Percentiles rank a stretch among this genome's conserved stretches.
These are phyloP conservation scores for Mycena filopes DNA, from an alignment of 768 basidiomycete genomes.

Conservation along the genomic window DNA sequence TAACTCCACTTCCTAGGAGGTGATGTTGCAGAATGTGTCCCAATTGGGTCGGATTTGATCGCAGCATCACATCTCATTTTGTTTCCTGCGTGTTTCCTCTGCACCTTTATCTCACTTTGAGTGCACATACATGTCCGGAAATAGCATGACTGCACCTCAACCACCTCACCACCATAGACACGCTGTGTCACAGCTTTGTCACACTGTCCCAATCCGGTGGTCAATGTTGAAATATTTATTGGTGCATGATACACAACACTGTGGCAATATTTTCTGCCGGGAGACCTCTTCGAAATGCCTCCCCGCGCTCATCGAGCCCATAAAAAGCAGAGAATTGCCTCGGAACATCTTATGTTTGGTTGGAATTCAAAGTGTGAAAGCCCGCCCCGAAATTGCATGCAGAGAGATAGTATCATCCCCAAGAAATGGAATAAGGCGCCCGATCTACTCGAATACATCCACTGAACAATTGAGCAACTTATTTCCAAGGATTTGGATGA, in stretches of 20 bases:
- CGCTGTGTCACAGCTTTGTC: neutral
- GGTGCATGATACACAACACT: too few relatives aligned
- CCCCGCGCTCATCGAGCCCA: neutral
- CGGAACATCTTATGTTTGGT: neutral
- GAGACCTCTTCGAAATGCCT: neutral
- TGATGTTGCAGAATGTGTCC: too few relatives aligned
- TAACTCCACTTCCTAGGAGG: too few relatives aligned
- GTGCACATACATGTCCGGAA: too few relatives aligned
- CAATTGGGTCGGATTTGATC: too few relatives aligned
- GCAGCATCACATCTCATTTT: too few relatives aligned
- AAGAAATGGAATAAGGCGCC: neutral
- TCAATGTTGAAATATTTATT: neutral
- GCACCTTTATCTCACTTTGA: too few relatives aligned
- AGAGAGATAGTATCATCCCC: neutral
- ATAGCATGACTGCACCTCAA: too few relatives aligned
- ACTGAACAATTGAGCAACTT: neutral
- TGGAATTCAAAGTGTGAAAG: neutral
- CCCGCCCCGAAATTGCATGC: neutral
- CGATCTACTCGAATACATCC: neutral
- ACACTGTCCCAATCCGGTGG: slow-evolving; percentile 2
- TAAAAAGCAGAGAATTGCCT: neutral
- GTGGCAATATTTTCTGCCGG: neutral
- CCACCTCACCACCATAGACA: too few relatives aligned
- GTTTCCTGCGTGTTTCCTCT: too few relatives aligned
- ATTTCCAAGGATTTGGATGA: neutral